Evolutionary conservation across 768 basidiomycete genomes (phyloP).

Genomic region (Hygrophoropsis aurantiaca): DNA sequence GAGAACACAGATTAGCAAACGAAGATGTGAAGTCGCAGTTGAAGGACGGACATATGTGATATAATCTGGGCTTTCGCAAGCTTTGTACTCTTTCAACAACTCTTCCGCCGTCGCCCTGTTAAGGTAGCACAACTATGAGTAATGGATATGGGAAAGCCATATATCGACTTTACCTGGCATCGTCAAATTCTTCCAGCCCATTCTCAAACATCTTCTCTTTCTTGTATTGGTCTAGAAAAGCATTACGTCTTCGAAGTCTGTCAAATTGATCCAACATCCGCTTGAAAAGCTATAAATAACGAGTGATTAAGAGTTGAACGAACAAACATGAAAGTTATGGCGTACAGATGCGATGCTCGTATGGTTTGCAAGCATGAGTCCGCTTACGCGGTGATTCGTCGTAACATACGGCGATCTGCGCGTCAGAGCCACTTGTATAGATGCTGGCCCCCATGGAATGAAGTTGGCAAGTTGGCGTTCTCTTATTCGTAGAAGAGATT

Average conservation of each 20-base stretch:
- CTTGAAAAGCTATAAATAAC: conserved; percentile 76
- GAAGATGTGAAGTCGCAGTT: not conserved
- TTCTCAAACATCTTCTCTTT: conserved; percentile 95
- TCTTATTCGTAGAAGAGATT: conserved; percentile 93
- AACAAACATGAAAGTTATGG: conserved; percentile 12
- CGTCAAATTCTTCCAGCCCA: conserved; percentile 93
- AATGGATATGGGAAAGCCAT: not conserved
- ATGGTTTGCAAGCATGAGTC: conserved; percentile 98
- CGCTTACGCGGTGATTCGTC: conserved; percentile 92
- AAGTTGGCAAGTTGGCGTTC: conserved; percentile 97
- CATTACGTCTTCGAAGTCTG: conserved; percentile 79
- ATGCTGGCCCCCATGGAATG: conserved; percentile 99
- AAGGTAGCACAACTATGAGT: too few relatives aligned
- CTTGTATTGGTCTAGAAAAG: conserved; percentile 97
- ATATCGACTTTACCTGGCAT: conserved; percentile 70
- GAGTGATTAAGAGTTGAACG: not conserved
- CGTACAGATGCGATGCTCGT: conserved; percentile 95
- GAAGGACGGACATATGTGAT: conserved; percentile 70
- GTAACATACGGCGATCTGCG: conserved; percentile 86
- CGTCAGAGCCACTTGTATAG: conserved; percentile 95
- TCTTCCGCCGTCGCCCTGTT: conserved; percentile 82
- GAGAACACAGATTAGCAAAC: not conserved
- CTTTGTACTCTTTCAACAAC: conserved; percentile 90
- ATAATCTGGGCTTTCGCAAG: conserved; percentile 94
- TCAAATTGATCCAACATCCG: conserved; percentile 97